Evolutionary conservation across 1,284 basidiomycete species (phyloP), one percentile per base, ranked within the genome.

Genomic region (Coniophora puteana): DNA sequence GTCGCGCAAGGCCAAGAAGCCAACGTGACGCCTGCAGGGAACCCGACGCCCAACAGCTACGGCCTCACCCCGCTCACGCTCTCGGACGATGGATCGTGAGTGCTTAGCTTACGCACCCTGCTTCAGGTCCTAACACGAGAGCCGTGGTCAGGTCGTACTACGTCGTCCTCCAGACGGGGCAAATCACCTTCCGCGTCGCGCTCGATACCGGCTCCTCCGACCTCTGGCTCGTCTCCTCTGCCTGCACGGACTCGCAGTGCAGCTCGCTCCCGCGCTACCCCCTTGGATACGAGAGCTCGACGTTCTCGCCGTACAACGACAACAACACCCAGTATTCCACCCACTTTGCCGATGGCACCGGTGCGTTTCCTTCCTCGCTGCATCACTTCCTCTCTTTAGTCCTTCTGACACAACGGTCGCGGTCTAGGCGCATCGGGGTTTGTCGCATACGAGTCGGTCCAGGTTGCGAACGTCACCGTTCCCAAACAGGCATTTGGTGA

Each of bases 121-220:
- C 46, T 21, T 28, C 36, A 30, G 37, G 53, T 49, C 33, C n/a
- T n/a, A n/a, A n/a, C n/a, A 57, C 43, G 21, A 30, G 26, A 37
- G 44, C 17, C 20, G 22, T 17, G 17, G 20, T n/a, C 51, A 85
- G 82, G 54, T 78, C 84, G 4, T 89, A 86, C 53, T 87, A 76
- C 51, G 64, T 72, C 13, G 59, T 84, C 31, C 66, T 86, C 35
- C 59, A 71, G 44, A 63, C 71, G 28, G 86, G 84, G 28, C 65
- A 69, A 44, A 74, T 84, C 47, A 76, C 62, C 51, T 83, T 87
- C 50, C 79, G 83, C 13, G 74, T 81, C n/a, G 74, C 76, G 1
- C 61, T 89, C 29, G 85, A 89, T 58, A 88, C 86, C 1, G 87
- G 70, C n/a, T 89, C 86, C 4, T 72, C 84, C 10, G 83, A 87